Conservation (phyloP, 2,329 filamentous ascomycete species). For the Hypoxylon sp. region DNA sequence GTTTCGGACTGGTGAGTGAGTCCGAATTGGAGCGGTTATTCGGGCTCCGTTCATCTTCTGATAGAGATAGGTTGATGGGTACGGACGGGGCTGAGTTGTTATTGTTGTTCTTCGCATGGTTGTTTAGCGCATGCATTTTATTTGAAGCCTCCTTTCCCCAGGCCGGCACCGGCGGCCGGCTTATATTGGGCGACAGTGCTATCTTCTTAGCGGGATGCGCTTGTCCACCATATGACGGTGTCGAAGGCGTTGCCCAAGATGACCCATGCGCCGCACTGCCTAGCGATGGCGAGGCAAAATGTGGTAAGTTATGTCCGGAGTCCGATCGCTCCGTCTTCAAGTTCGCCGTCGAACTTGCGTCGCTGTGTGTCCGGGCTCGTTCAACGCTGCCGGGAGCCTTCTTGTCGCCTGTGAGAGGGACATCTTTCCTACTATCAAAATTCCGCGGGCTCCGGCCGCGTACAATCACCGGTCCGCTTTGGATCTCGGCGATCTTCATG, state of each 20-base stretch:
- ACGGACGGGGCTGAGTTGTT: slow-evolving; percentile 50
- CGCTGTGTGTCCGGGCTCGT: slow-evolving; percentile 60
- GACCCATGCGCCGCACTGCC: slow-evolving; percentile 33
- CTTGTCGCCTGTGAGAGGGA: slow-evolving; percentile 64
- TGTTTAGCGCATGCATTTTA: slow-evolving; percentile 46
- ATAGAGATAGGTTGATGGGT: slow-evolving; percentile 69
- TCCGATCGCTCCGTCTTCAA: slow-evolving; percentile 55
- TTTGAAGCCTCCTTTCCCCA: slow-evolving; percentile 58
- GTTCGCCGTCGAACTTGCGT: slow-evolving; percentile 50
- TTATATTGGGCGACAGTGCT: slow-evolving; percentile 67
- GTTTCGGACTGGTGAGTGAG: slow-evolving; percentile 64
- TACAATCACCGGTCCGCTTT: slow-evolving; percentile 94
- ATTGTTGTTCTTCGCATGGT: slow-evolving; percentile 48
- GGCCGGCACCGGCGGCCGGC: slow-evolving; percentile 68
- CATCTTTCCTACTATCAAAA: slow-evolving; percentile 85
- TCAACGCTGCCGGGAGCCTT: slow-evolving; percentile 64
- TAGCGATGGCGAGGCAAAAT: slow-evolving; percentile 50
- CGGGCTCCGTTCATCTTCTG: slow-evolving; percentile 72
- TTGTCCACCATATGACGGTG: slow-evolving; percentile 51
- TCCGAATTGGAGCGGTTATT: slow-evolving; percentile 66
- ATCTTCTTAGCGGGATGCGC: slow-evolving; percentile 65
- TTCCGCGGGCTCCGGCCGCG: slow-evolving; percentile 93
- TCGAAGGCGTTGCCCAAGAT: slow-evolving; percentile 61
- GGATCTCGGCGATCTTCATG: slow-evolving; percentile 84
- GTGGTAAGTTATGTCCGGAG: slow-evolving; percentile 47